phyloP scores from a whole-genome alignment of 345 rosid genomes.

The Gossypium arboreum region DNA sequence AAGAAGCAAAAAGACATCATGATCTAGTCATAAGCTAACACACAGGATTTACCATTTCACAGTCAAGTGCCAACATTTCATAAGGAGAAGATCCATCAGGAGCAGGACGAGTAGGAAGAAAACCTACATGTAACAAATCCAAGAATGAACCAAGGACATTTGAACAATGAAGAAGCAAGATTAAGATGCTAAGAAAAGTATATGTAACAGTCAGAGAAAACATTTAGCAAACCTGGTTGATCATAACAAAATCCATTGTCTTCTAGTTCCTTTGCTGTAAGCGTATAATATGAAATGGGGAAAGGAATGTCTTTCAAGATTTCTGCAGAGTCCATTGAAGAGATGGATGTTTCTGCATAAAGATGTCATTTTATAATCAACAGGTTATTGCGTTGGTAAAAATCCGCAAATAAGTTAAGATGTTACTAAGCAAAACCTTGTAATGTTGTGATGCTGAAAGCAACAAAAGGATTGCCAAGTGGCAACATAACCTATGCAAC shows the following conservation, averaged over 20 bases:
- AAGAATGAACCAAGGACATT: constrained; percentile 10
- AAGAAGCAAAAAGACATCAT: background rate
- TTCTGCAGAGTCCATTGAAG: constrained; percentile 28
- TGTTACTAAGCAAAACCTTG: background rate
- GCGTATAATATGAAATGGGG: constrained; percentile 68
- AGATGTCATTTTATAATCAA: background rate
- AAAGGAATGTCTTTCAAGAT: constrained; percentile 68
- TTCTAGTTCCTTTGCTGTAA: constrained; percentile 68
- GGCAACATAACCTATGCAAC: background rate
- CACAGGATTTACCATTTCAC: constrained; percentile 74
- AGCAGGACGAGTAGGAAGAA: constrained; percentile 63
- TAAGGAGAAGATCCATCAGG: constrained; percentile 49
- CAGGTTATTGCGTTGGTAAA: background rate
- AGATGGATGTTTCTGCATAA: constrained; percentile 36
- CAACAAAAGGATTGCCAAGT: background rate
- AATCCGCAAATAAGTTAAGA: background rate
- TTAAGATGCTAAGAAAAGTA: background rate
- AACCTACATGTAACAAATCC: constrained; percentile 40
- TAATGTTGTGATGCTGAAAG: background rate
- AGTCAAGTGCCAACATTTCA: constrained; percentile 82
- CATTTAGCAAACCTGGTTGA: constrained; percentile 45
- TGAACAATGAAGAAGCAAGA: constrained; percentile 1
- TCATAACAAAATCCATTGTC: constrained; percentile 67
- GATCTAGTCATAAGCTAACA: constrained; percentile 5
- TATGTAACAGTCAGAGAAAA: constrained; percentile 1